Base-by-base conservation (phyloP, 129 eudicot species). In the Deinandra increscens region DNA sequence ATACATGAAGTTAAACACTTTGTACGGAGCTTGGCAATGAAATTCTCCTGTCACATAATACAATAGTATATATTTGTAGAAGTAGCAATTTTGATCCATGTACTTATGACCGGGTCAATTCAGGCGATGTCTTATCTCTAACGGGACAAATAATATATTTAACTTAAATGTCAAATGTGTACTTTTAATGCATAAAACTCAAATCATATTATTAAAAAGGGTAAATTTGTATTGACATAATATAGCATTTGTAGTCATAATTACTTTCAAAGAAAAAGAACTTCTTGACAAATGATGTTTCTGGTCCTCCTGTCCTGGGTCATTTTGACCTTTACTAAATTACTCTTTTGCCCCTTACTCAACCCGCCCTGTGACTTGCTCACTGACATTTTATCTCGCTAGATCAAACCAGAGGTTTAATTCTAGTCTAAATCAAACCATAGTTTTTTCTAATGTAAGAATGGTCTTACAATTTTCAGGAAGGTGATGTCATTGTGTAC, bases 401-500 rank as follows among this genome's bases (percentile, higher is more conserved):
- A 46, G 19, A 46, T 46, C 6, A 46, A 46, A 46, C 19, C 53
- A 46, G 14, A 13, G 53, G 31, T 26, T 26, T 26, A 26, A 26
- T 26, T 26, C 31, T 26, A 26, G 31, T 3, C 18, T 46, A 46
- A 6, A 46, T 46, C 6, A 46, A 46, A 46, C 53, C 53, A 46
- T 46, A 13, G 53, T 43, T 43, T 44, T 36, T 33, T 60, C 23
- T 60, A 45, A 72, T 31, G 31, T 50, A 33, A 50, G 29, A 38
- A 5, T 31, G 22, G 19, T 68, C 26, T 33, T 55, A 10, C 19
- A 29, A 49, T 71, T 72, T 80, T 81, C 83, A 94, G 99, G 91
- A 76, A 69, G 99, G 89, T 69, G 90, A 87, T 70, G 80, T 87
- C 58, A 85, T 94, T 80, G 97, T 93, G 48, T 94, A 94, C 79